phyloP scores from a whole-genome alignment of 1,284 basidiomycete species.

The Cryptococcus hybrid region DNA sequence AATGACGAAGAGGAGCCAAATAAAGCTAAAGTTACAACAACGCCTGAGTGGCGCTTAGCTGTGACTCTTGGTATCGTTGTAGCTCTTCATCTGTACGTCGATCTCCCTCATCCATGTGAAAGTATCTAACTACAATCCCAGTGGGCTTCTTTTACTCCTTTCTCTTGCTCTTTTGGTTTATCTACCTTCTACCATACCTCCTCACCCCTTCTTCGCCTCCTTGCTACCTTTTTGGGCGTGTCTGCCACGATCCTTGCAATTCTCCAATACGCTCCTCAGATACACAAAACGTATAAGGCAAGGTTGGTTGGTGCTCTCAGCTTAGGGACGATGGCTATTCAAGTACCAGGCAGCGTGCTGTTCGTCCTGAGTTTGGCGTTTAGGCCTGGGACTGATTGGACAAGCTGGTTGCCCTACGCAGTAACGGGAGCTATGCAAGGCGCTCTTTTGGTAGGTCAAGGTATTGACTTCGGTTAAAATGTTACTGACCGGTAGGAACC shows the following conservation, averaged over 20 bases:
- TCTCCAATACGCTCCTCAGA: constrained; percentile 85
- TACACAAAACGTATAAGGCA: constrained; percentile 71
- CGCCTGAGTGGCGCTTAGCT: constrained; percentile 70
- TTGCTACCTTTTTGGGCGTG: constrained; percentile 88
- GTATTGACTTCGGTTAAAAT: neutral
- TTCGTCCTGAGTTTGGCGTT: constrained; percentile 84
- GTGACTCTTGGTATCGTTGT: constrained; percentile 71
- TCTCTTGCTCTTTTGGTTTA: constrained; percentile 46
- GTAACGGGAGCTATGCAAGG: constrained; percentile 86
- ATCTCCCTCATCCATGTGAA: constrained; percentile 54
- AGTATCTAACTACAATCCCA: constrained; percentile 53
- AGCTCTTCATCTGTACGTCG: constrained; percentile 68
- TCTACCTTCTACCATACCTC: constrained; percentile 49
- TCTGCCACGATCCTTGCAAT: constrained; percentile 72
- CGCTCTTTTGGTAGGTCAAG: constrained; percentile 59
- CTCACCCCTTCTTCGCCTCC: constrained; percentile 56
- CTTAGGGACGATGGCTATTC: constrained; percentile 89
- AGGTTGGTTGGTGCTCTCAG: constrained; percentile 88
- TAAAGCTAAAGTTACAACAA: constrained; percentile 20
- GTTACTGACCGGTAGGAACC: constrained; percentile 10
- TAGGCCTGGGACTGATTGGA: constrained; percentile 81
- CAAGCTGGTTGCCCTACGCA: constrained; percentile 80
- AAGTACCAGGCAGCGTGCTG: constrained; percentile 84
- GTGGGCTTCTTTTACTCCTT: constrained; percentile 32
- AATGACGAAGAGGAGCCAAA: neutral